Evolutionary conservation across 805 yeast species (phyloP), one percentile per base, ranked within the genome.

Genomic region (Candida oleophila): DNA sequence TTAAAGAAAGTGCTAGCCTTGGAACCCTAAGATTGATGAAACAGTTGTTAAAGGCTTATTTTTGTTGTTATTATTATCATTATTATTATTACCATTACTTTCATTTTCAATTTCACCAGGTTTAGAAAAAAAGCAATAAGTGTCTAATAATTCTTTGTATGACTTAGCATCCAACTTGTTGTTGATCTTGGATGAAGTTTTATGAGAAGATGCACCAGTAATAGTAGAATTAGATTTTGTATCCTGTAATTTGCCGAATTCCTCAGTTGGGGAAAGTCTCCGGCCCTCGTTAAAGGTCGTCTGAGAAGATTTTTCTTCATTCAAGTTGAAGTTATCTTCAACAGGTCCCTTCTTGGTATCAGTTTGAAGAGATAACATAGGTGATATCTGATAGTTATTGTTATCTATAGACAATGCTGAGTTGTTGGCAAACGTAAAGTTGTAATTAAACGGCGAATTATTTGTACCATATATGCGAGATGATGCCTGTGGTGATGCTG

Each of bases 71-170:
- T 18, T 22, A 8, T 41, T 18, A 25, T 41, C 22, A 11, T 43
- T 57, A 19, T n/a, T n/a, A 21, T 28, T 28, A 25, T 5, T 20
- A 20, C 42, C 18, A 15, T 41, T 22, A 20, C 14, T 22, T 11
- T 41, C 33, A 25, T 41, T 28, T 9, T 43, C 58, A 19, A 53
- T 49, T 18, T 56, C 53, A 32, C 52, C 55, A n/a, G 54, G 53
- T 3, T 62, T 42, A 9, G 66, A 55, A 46, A 77, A 83, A 54
- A 83, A 83, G 53, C 89, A 83, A 55, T 80, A 83, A 22, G 78
- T 74, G 42, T 82, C 81, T 43, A 83, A 61, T 18, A 83, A 61
- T 48, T 81, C 80, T 51, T 77, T 75, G 55, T 83, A 83, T 1
- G 81, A 68, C 53, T 76, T 73, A 3, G 85, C 74, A 53, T 79